These are phyloP conservation scores for Cinchona pubescens DNA, from an alignment of 257 asterid genomes.

Conservation along the genomic window DNA sequence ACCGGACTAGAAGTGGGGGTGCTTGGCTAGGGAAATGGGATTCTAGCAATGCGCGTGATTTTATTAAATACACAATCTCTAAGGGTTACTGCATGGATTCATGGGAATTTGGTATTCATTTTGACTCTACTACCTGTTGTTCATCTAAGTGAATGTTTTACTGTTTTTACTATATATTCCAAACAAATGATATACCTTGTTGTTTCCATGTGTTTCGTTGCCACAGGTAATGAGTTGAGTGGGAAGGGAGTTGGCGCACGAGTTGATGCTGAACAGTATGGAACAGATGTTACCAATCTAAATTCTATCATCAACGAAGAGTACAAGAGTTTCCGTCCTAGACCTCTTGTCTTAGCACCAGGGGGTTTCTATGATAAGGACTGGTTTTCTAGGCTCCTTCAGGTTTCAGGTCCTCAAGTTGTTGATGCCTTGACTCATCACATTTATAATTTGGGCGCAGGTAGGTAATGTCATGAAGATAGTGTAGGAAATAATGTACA, in stretches of 20 bases:
- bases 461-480: slow-evolving; percentile 33
- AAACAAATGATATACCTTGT: slow-evolving; percentile 15
- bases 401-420: slow-evolving; percentile 59
- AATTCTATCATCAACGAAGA: slow-evolving; percentile 46
- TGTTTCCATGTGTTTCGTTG: slow-evolving; percentile 10
- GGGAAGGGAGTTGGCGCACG: slow-evolving; percentile 88
- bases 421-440: slow-evolving; percentile 72
- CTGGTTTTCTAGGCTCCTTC: slow-evolving; percentile 71
- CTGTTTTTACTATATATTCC: slow-evolving; percentile 5
- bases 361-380: slow-evolving; percentile 88
- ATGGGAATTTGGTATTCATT: slow-evolving; percentile 86
- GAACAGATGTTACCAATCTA: slow-evolving; percentile 55
- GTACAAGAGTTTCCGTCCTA: slow-evolving; percentile 34
- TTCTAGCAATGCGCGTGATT: slow-evolving; percentile 64
- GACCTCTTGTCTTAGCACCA: slow-evolving; percentile 69
- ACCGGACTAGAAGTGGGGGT: slow-evolving; percentile 28
- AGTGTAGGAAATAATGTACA: no score
- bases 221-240: slow-evolving; percentile 81
- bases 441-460: slow-evolving; percentile 81
- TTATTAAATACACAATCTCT: slow-evolving; percentile 65
- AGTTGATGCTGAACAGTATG: slow-evolving; percentile 68
- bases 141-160: slow-evolving; percentile 4
- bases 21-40: slow-evolving; percentile 85
- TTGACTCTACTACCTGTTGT: slow-evolving; percentile 1
- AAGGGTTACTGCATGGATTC: slow-evolving; percentile 67